Evolutionary conservation across 2,329 filamentous ascomycete species (phyloP), one percentile per base, ranked within the genome.

Genomic region (Aspergillus tubingensis): DNA sequence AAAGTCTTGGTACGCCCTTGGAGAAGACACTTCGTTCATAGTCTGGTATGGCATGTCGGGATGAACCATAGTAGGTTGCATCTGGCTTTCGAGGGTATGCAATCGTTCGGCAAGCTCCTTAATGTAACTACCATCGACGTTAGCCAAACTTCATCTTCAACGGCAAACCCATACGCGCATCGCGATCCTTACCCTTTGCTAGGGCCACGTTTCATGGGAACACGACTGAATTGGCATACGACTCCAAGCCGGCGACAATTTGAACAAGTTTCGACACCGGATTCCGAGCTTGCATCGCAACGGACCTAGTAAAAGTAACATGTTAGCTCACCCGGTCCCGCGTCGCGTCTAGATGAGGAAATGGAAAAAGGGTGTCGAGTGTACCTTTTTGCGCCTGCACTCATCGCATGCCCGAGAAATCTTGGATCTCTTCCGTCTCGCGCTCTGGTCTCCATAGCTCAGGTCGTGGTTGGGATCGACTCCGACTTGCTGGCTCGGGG

Each of bases 381-480:
- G 54, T 73, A 84, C 82, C 80, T 94, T 96, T 77, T 96, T 96
- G 58, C 92, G 85, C 47, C 92, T 85, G 72, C 92, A 96, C 72
- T 96, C 91, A 72, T 96, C 92, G 70, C 92, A 96, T 2, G 92
- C 92, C 39, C 92, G 85, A 10, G 92, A 96, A 5, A 95, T 91
- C 75, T 96, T 96, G 5, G 89, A 91, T 61, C 92, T 83, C 74
- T 95, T 95, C 63, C 89, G 82, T 0, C 89, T 88, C 13, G 88
- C 85, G 10, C 87, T 86, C 60, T 82, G 82, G 64, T 89, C 87
- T 41, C 82, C 82, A 68, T 84, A 83, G 65, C 77, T 80, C 65
- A 84, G 62, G 54, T 81, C 75, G 56, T 80, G 77, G 61, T 80
- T 78, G 13, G 76, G 78, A 58, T 80, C 79, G 55, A 78, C 75